These are phyloP conservation scores for Dioscorea cayenensis DNA, from an alignment of 116 monocot species.

Conservation along the genomic window DNA sequence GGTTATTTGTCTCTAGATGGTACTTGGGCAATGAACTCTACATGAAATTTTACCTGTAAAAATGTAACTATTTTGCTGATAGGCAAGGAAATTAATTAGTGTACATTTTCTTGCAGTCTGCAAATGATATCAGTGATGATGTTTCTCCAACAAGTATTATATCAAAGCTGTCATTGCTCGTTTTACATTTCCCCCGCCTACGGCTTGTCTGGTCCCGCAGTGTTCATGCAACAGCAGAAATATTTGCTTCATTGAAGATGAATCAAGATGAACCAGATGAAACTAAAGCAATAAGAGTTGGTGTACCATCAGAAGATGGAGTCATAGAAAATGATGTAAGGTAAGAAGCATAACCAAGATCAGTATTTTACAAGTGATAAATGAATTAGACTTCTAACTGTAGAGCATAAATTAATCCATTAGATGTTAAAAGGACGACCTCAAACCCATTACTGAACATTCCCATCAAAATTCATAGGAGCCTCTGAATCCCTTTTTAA, in stretches of 20 bases:
- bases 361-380: too few species aligned
- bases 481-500: too few species aligned
- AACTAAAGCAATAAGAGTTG: conserved; percentile 73
- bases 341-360: conserved; percentile 22
- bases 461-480: too few species aligned
- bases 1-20: too few species aligned
- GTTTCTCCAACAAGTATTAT: conserved; percentile 78
- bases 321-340: conserved; percentile 83
- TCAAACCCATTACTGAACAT: too few species aligned
- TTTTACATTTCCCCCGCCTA: conserved; percentile 89
- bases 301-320: conserved; percentile 91
- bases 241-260: conserved; percentile 87
- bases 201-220: conserved; percentile 94
- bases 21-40: too few species aligned
- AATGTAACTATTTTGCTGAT: background rate
- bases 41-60: background rate
- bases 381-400: too few species aligned
- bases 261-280: conserved; percentile 99
- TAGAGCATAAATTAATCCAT: too few species aligned
- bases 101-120: conserved; percentile 43
- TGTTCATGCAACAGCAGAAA: conserved; percentile 92
- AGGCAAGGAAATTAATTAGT: background rate
- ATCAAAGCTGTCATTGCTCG: conserved; percentile 89
- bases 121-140: conserved; percentile 87
- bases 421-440: too few species aligned